Evolutionary conservation across 805 yeast genomes (phyloP).

Genomic region (Metschnikowia cubensis): DNA sequence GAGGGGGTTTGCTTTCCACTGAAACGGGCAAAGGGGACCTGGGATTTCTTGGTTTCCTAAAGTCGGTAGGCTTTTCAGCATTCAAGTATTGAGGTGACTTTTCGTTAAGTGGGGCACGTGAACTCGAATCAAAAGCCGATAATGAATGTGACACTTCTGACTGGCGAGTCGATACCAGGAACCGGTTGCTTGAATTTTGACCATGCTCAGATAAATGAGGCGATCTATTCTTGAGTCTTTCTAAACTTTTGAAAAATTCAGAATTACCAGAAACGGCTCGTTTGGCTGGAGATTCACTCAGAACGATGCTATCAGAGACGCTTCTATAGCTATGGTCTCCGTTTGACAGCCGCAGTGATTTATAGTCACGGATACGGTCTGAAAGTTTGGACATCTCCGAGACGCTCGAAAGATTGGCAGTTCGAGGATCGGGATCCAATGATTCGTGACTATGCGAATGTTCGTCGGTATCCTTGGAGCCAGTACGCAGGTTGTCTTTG

Average conservation of each 20-base stretch:
- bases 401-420: background rate
- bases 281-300: background rate
- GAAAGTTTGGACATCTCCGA: background rate
- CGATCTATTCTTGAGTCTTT: constrained; percentile 12
- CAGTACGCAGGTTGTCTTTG: background rate
- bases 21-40: background rate
- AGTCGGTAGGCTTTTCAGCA: constrained; percentile 16
- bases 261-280: constrained; percentile 11
- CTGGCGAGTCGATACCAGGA: background rate
- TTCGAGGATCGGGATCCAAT: background rate
- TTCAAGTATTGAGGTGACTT: constrained; percentile 14
- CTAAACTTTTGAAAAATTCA: constrained; percentile 17
- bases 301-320: background rate
- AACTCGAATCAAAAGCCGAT: background rate
- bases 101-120: constrained; percentile 9
- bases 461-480: background rate
- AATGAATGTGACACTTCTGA: background rate
- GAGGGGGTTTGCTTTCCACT: constrained; percentile 1
- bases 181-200: background rate
- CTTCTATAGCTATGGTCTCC: background rate
- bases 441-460: background rate
- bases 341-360: background rate
- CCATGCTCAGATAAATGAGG: constrained; percentile 1
- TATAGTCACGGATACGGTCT: background rate
- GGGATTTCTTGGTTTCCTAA: constrained; percentile 34